Base-by-base conservation (phyloP, 768 basidiomycete species). In the Naganishia antarctica region DNA sequence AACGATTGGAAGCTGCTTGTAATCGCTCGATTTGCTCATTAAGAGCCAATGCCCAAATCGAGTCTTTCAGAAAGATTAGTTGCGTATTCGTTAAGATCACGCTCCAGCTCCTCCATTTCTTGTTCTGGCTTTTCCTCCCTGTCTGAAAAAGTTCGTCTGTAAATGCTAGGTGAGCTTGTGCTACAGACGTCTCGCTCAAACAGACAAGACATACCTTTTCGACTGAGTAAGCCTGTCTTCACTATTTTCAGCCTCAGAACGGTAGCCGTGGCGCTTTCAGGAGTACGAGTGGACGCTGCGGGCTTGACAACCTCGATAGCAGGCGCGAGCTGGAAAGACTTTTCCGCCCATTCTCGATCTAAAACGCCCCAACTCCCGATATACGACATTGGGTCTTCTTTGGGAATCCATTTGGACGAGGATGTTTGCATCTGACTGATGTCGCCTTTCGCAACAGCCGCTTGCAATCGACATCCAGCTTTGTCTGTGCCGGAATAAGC, bases 81-180 rank as follows among this genome's bases (percentile, higher is more conserved):
- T 97, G 94, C 4, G 91, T 92, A 26, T 85, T 87, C 3, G 91
- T 92, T 62, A 99, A 81, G 53, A 93, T 81, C 9, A 91, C 88
- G 66, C 85, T 86, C 83, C 87, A 93, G 12, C 84, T 78, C 70
- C 83, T 86, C 96, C 96, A 98, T 79, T 92, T 98, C 51, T 90
- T 83, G 71, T 83, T 87, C 48, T 80, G 78, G 0, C 86, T 80
- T 70, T 86, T 90, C 78, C 83, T 89, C 13, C 90, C 89, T 3
- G 87, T 85, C 68, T 89, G 88, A 7, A 84, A 67, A 0, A 84
- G 71, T 68, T 92, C 91, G 34, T 82, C 80, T 79, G 43, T 5
- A n/a, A 49, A n/a, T n/a, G n/a, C n/a, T n/a, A n/a, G n/a, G n/a
- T 21, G 41, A 43, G 63, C 32, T 26, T 29, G 9, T 41, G 37